These are phyloP conservation scores for Quercus gilva DNA, from an alignment of 306 rosid genomes.

Conservation along the genomic window DNA sequence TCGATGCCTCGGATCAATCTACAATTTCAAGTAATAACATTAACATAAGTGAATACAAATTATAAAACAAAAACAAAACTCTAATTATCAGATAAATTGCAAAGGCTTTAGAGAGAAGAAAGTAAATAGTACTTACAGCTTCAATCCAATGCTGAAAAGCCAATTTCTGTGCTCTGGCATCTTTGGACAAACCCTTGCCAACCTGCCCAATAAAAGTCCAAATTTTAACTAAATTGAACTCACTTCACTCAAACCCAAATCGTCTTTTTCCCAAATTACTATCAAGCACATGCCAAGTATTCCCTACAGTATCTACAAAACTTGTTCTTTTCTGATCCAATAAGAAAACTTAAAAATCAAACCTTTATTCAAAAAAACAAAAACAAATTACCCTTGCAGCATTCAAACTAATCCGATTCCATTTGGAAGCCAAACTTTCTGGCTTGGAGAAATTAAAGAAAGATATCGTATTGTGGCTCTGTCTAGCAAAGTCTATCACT, in stretches of 20 bases:
- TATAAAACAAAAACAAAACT: not conserved
- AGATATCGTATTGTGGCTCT: constrained; percentile 75
- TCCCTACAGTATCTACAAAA: not conserved
- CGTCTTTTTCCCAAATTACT: constrained; percentile 6
- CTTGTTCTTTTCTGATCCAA: not conserved
- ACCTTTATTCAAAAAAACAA: not conserved
- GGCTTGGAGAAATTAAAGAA: constrained; percentile 67
- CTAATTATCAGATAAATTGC: not conserved
- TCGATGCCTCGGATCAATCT: constrained; percentile 98
- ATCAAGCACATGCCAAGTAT: not conserved
- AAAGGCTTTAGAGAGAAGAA: no score
- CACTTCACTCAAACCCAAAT: not conserved
- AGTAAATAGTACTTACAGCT: constrained; percentile 55
- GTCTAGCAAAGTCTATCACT: constrained; percentile 63
- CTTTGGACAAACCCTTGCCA: constrained; percentile 82
- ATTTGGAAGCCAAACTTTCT: constrained; percentile 61
- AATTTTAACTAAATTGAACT: not conserved
- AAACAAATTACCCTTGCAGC: constrained; percentile 64
- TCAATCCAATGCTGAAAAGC: constrained; percentile 99
- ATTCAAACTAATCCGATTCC: constrained; percentile 66
- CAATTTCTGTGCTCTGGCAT: constrained; percentile 84
- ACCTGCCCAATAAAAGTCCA: constrained; percentile 52
- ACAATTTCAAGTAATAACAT: constrained; percentile 7
- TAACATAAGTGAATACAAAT: not conserved
- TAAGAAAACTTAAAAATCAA: not conserved